A percentile compares a stretch with the other conserved stretches of the same genome.
Conservation (phyloP, 495 filamentous ascomycete genomes). For the Melanomma pulvis-pyrius region DNA sequence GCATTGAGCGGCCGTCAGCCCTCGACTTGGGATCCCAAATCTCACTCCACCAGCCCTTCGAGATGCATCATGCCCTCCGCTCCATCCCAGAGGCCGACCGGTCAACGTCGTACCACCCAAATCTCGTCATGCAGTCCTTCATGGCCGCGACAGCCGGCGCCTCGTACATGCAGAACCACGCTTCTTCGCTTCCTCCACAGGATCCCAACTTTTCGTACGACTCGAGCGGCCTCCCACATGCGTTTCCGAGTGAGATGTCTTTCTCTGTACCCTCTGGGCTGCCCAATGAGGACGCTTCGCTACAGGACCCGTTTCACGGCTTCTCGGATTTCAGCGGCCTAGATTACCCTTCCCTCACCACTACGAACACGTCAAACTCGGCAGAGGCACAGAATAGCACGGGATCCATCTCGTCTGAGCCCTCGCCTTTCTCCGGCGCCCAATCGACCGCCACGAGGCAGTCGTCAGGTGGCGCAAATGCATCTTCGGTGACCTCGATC, state of each 20-base stretch:
- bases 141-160: conserved; percentile 28
- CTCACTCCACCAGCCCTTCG: conserved; percentile 31
- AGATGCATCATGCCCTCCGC: conserved; percentile 35
- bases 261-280: conserved; percentile 19
- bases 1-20: conserved; percentile 31
- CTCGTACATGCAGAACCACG: conserved; percentile 27
- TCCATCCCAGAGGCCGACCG: conserved; percentile 35
- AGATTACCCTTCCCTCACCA: conserved; percentile 24
- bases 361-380: conserved; percentile 20
- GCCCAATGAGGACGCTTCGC: conserved; percentile 14
- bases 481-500: conserved; percentile 32
- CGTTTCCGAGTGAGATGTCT: conserved; percentile 15
- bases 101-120: conserved; percentile 24
- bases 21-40: conserved; percentile 33
- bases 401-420: conserved; percentile 32
- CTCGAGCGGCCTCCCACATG: conserved; percentile 19
- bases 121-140: conserved; percentile 34
- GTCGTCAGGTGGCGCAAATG: conserved; percentile 28
- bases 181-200: conserved; percentile 19
- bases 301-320: conserved; percentile 11
- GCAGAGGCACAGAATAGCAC: conserved; percentile 26
- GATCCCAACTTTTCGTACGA: conserved; percentile 24
- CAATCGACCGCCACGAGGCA: conserved; percentile 29
- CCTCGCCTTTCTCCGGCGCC: conserved; percentile 37
- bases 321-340: conserved; percentile 17